Conservation (phyloP, 73 alveolate species). For the Effrenium voratum region DNA sequence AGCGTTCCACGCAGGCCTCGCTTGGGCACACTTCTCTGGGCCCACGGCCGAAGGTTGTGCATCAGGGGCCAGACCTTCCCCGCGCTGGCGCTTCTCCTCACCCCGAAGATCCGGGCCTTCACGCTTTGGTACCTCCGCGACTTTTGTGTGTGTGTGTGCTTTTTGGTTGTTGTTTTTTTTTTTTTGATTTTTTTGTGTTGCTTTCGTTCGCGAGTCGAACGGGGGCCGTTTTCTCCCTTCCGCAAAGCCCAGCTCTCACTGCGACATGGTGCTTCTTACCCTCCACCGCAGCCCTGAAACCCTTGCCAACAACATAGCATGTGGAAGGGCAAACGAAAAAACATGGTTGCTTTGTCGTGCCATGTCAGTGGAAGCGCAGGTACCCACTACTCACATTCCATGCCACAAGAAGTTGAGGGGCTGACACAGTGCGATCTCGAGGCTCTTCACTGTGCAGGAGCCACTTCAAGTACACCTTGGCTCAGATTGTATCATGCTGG, state of each 20-base stretch:
- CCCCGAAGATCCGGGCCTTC: constrained; percentile 54
- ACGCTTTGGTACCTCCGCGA: constrained; percentile 84
- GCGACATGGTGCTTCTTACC: no score
- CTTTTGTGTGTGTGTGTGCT: no score
- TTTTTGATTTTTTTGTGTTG: not conserved
- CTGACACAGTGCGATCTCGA: constrained; percentile 64
- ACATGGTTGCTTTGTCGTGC: not conserved
- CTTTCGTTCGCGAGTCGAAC: no score
- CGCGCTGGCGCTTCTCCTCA: constrained; percentile 59
- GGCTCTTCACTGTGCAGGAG: constrained; percentile 89
- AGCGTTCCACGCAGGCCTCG: no score
- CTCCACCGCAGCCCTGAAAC: no score
- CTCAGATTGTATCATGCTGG: not conserved
- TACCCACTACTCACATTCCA: not conserved
- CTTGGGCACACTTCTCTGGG: not conserved
- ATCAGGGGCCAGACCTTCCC: constrained; percentile 58
- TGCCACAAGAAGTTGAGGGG: not conserved
- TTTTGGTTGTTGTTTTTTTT: no score
- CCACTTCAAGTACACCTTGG: constrained; percentile 70
- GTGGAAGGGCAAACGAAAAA: no score
- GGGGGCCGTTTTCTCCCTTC: no score
- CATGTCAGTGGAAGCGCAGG: not conserved
- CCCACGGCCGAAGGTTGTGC: constrained; percentile 55
- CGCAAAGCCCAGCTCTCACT: no score
- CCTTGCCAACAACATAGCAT: no score